Conservation (phyloP, 2,329 filamentous ascomycete genomes). For the Tolypocladium pustulatum region DNA sequence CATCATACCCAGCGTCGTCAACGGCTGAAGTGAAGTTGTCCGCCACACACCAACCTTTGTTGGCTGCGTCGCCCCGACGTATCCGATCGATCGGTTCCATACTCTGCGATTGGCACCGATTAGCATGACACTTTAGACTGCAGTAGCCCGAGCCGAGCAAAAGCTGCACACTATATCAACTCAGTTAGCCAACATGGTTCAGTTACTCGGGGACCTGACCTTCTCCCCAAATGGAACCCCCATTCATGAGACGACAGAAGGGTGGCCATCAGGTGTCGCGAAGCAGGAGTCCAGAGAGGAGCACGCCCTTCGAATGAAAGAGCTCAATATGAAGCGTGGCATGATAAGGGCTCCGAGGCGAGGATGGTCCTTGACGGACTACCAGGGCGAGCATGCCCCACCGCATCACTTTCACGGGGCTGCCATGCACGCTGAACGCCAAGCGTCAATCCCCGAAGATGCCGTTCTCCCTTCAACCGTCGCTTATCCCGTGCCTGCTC, state of each 20-base stretch:
- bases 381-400: conserved; percentile 20
- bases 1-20: not conserved
- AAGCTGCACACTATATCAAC: not conserved
- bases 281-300: conserved; percentile 26
- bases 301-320: conserved; percentile 25
- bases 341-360: conserved; percentile 28
- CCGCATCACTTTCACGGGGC: conserved; percentile 10
- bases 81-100: not conserved
- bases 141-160: not conserved
- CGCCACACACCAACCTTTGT: not conserved
- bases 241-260: conserved; percentile 12
- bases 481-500: conserved; percentile 2
- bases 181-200: conserved; percentile 17
- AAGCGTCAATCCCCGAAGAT: conserved; percentile 25
- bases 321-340: conserved; percentile 24
- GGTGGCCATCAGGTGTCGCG: conserved; percentile 4
- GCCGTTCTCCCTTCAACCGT: conserved; percentile 9
- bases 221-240: conserved; percentile 14
- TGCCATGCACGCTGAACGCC: conserved; percentile 13
- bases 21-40: not conserved
- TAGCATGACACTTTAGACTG: not conserved
- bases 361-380: conserved; percentile 37
- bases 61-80: not conserved
- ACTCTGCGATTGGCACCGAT: not conserved
- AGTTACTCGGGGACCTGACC: conserved; percentile 17